Base-by-base conservation (phyloP, 768 basidiomycete species). In the Russula vinacea region DNA sequence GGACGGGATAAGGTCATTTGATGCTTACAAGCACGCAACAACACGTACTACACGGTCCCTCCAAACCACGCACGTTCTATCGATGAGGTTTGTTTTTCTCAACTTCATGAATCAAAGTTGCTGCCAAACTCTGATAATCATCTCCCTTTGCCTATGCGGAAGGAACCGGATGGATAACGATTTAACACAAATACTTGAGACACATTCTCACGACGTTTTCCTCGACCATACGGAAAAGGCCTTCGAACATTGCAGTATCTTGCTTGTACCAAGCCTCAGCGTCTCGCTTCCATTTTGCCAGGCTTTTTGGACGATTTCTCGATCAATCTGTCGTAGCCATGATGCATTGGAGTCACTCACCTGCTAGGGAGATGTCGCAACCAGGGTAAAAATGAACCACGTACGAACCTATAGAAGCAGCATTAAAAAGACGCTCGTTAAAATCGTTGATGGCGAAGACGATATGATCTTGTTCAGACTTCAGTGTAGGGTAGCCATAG, bases 31-130 rank as follows among this genome's bases (percentile, higher is more conserved):
- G 10, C 33, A 35, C 9, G 0, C 52, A 35, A 35, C 19, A 37
- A 0, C 3, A 53, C 52, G 14, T 33, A 53, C 52, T 35, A 53
- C 33, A 53, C 2, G 10, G 10, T 14, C 19, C 52, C 56, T 22
- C 29, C 56, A 16, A 57, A 7, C 56, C 56, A 57, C 16, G 42
- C 45, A 13, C 42, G 42, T 33, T 57, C 56, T n/a, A 10, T 40
- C 5, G 54, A 29, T 17, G 54, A 56, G 40, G 24, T 39, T 26
- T 44, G 44, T 44, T 44, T 44, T 19, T 44, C 44, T 44, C 44
- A 11, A n/a, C 44, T 9, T 44, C 44, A 44, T 19, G 44, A n/a
- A 44, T 44, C 44, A n/a, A 44, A 3, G 44, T 44, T 11, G 44
- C 44, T n/a, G n/a, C 16, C 19, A 45, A 9, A 33, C 42, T 45